Percentiles rank a stretch among this genome's conserved stretches.
These are phyloP conservation scores for Claviceps capensis DNA, from an alignment of 2,329 filamentous ascomycete genomes.

Conservation along the genomic window DNA sequence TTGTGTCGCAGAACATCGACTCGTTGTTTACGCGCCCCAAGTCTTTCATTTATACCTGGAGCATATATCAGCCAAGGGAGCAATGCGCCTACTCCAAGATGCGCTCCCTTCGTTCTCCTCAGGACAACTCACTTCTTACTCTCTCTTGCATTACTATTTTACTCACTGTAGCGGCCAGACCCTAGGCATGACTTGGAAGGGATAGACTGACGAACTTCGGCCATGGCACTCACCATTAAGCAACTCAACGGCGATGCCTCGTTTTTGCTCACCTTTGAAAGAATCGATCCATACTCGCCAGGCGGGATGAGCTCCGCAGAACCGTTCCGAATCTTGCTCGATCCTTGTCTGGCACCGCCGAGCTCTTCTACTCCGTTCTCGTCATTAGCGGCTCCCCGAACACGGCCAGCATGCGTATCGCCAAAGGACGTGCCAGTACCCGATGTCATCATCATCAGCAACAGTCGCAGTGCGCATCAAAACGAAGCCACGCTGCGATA, in stretches of 20 bases:
- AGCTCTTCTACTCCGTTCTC: constrained; percentile 42
- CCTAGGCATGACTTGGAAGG: not conserved
- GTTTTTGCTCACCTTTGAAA: constrained; percentile 50
- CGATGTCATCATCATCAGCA: constrained; percentile 33
- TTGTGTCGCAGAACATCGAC: not conserved
- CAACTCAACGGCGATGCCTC: constrained; percentile 52
- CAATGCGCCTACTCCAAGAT: not conserved
- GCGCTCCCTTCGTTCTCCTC: not conserved
- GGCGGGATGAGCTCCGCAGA: constrained; percentile 11
- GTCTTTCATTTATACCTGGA: too few relatives aligned
- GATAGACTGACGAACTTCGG: not conserved
- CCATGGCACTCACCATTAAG: constrained; percentile 50
- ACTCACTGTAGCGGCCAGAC: not conserved
- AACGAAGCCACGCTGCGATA: constrained; percentile 55
- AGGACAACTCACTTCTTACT: not conserved
- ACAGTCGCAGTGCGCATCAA: constrained; percentile 49
- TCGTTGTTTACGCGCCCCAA: too few relatives aligned
- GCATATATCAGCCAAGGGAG: too few relatives aligned
- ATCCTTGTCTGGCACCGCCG: constrained; percentile 52
- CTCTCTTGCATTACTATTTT: not conserved
- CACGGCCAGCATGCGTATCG: constrained; percentile 38
- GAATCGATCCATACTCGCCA: constrained; percentile 22
- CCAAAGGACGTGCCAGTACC: constrained; percentile 26
- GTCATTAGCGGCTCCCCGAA: constrained; percentile 47
- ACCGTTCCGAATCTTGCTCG: constrained; percentile 53